phyloP scores from a whole-genome alignment of 2,329 filamentous ascomycete genomes.

The Elsinoe fawcettii region DNA sequence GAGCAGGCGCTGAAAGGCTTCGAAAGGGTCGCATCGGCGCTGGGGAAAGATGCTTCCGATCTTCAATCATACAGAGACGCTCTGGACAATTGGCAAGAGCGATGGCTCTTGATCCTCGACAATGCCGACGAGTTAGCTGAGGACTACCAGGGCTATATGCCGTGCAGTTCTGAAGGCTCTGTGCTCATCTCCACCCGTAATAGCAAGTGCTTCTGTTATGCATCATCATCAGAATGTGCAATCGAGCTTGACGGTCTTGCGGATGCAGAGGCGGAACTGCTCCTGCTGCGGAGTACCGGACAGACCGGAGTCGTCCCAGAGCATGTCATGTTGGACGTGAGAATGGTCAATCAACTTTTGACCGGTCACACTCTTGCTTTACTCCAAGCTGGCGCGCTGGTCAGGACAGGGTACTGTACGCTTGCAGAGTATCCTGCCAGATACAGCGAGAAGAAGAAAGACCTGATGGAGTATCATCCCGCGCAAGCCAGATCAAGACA shows the following conservation, averaged over 20 bases:
- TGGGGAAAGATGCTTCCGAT: background rate
- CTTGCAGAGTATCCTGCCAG: slow-evolving; percentile 23
- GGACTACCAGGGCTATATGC: slow-evolving; percentile 21
- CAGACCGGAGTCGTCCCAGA: background rate
- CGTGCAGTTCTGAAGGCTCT: slow-evolving; percentile 18
- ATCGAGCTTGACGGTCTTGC: slow-evolving; percentile 19
- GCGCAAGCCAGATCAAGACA: slow-evolving; percentile 29
- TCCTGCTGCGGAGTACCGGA: background rate
- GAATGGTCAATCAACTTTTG: slow-evolving; percentile 9
- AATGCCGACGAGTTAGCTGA: background rate
- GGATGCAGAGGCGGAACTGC: slow-evolving; percentile 15
- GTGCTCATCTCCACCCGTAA: slow-evolving; percentile 23
- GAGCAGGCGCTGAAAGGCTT: background rate
- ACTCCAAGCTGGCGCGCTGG: slow-evolving; percentile 27
- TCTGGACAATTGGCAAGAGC: background rate
- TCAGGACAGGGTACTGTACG: slow-evolving; percentile 23
- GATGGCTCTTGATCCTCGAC: background rate
- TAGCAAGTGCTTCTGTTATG: slow-evolving; percentile 18
- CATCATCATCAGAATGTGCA: background rate
- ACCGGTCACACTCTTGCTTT: slow-evolving; percentile 24
- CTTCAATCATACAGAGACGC: background rate
- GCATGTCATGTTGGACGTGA: no score
- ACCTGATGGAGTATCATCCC: slow-evolving; percentile 25
- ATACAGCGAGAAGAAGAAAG: slow-evolving; percentile 23
- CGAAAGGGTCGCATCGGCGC: background rate